Percentiles rank a stretch among this genome's conserved stretches.
These are phyloP conservation scores for Podaxis sp. DNA, from an alignment of 768 basidiomycete genomes.

Conservation along the genomic window DNA sequence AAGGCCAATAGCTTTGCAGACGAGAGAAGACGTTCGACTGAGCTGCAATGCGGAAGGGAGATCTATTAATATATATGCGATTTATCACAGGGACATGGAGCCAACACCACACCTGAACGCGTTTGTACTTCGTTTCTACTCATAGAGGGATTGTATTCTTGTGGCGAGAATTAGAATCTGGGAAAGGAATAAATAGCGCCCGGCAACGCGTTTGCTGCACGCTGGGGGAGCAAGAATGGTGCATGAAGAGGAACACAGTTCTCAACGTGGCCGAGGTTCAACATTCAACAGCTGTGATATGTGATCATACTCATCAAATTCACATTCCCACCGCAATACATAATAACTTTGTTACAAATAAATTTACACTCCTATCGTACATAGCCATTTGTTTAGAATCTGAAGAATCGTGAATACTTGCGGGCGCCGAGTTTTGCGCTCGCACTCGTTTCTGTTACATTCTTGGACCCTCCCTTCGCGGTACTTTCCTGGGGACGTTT, in stretches of 20 bases:
- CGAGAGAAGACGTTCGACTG: slow-evolving; percentile 6
- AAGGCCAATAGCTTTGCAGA: slow-evolving; percentile 5
- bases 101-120: slow-evolving; percentile 3
- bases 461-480: not conserved
- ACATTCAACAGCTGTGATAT: not conserved
- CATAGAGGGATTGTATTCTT: slow-evolving; percentile 1
- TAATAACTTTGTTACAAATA: not conserved
- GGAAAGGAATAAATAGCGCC: not conserved
- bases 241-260: slow-evolving; percentile 3
- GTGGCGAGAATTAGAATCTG: not conserved
- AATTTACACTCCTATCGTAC: not conserved
- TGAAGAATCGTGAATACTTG: slow-evolving; percentile 11
- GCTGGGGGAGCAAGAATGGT: not conserved
- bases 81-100: not conserved
- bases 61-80: slow-evolving; percentile 1
- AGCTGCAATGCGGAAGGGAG: not conserved
- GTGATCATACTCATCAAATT: not conserved
- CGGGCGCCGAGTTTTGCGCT: not conserved
- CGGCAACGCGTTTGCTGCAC: slow-evolving; percentile 13
- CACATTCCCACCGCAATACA: not conserved
- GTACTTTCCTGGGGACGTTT: not conserved
- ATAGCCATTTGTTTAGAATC: not conserved
- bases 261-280: not conserved
- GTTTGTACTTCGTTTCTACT: not conserved
- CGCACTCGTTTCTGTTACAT: not conserved